Percentiles rank a stretch among this genome's conserved stretches.
phyloP scores from a whole-genome alignment of 139 green algal genomes.

The Tetradesmus lagerheimii region DNA sequence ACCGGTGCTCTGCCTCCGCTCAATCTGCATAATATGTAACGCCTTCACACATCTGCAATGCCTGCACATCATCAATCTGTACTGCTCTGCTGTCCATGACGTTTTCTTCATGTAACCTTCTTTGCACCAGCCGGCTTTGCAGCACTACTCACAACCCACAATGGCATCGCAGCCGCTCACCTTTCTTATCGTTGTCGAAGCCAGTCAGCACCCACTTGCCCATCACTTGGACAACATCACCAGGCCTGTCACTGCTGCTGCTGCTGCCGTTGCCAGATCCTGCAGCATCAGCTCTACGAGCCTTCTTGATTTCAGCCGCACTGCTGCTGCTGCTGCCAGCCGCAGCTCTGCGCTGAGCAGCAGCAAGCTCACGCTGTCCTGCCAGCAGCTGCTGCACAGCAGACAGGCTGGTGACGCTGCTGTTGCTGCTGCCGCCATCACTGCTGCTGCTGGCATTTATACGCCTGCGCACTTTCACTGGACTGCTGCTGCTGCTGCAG shows the following conservation, averaged over 20 bases:
- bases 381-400: constrained; percentile 29
- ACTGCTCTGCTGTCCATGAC: too few species aligned
- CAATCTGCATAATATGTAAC: too few species aligned
- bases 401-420: neutral
- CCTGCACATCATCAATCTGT: too few species aligned
- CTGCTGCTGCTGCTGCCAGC: neutral
- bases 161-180: neutral
- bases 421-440: constrained; percentile 20
- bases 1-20: too few species aligned
- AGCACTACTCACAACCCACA: neutral
- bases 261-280: neutral
- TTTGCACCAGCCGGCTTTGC: too few species aligned
- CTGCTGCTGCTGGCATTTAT: constrained; percentile 22
- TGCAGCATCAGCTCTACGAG: neutral
- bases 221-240: constrained; percentile 5
- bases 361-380: constrained; percentile 18
- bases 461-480: neutral
- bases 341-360: neutral
- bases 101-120: too few species aligned
- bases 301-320: neutral
- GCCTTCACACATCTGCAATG: too few species aligned
- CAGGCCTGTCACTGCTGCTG: neutral
- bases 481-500: constrained; percentile 27
- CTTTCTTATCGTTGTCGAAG: constrained; percentile 22
- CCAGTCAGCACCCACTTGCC: constrained; percentile 33